phyloP scores from a whole-genome alignment of 1,284 basidiomycete genomes.

The Austroboletus novae-zelandiae region DNA sequence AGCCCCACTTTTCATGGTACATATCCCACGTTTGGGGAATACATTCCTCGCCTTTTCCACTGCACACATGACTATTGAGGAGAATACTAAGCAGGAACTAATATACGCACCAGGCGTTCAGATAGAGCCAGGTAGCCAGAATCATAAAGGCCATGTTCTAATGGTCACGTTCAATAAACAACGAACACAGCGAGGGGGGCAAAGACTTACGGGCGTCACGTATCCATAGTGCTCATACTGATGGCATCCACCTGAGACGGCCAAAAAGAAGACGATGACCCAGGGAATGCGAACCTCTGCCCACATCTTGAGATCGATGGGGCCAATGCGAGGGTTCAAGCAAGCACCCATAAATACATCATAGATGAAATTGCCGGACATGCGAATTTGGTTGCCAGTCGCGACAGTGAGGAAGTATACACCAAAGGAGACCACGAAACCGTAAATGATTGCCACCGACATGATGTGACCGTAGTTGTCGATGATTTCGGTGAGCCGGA shows the following conservation, averaged over 20 bases:
- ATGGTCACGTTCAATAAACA: conserved; percentile 1
- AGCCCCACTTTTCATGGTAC: conserved; percentile 97
- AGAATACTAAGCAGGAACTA: not conserved
- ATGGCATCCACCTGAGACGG: conserved; percentile 91
- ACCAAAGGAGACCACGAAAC: conserved; percentile 78
- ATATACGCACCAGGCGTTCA: conserved; percentile 83
- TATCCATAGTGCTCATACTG: conserved; percentile 93
- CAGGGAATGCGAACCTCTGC: conserved; percentile 98
- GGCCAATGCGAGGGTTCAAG: conserved; percentile 93
- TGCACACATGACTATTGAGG: conserved; percentile 11
- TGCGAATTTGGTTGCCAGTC: conserved; percentile 82
- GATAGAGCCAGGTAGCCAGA: conserved; percentile 92
- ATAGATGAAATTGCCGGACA: conserved; percentile 93
- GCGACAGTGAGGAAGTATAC: conserved; percentile 78
- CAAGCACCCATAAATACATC: conserved; percentile 97
- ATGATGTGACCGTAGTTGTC: conserved; percentile 97
- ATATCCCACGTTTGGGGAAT: conserved; percentile 99
- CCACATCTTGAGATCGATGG: conserved; percentile 98
- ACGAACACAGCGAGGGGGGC: not conserved
- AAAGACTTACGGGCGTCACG: conserved; percentile 75
- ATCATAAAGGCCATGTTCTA: conserved; percentile 98
- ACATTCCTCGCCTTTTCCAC: conserved; percentile 89
- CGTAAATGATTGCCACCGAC: conserved; percentile 93
- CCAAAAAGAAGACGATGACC: conserved; percentile 93
- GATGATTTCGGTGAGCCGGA: conserved; percentile 93